Base-by-base conservation (phyloP, 495 filamentous ascomycete genomes). In the Melanomma pulvis-pyrius region DNA sequence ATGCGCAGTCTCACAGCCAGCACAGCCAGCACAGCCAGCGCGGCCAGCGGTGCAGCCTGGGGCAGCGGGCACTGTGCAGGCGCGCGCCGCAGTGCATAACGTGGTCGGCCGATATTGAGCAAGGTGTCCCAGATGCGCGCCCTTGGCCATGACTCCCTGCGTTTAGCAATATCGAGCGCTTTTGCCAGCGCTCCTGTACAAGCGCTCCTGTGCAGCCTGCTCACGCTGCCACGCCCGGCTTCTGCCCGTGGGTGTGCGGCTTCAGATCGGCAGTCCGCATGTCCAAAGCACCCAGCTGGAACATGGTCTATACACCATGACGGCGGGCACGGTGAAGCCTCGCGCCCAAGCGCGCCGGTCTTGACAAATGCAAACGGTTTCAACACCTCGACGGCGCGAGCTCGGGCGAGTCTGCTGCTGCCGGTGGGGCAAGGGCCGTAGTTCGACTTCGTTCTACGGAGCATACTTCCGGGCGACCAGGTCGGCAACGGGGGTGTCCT, bases 281-380 rank as follows among this genome's bases (percentile, higher is more conserved):
- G 30, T 24, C 39, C 52, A 55, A 30, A 55, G 26, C 52, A 19
- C 47, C 8, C 47, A 55, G 52, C 25, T 19, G 52, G 8, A 55
- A 24, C 52, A n/a, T 8, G 52, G 7, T 32, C 19, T 7, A 5
- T 34, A 6, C 28, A 32, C 52, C 30, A 36, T 15, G 6, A 5
- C 7, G n/a, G 52, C 26, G 7, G 25, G 39, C 39, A 44, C 39
- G 39, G 52, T 32, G 52, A 30, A 36, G 30, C 52, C n/a, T 30
- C 52, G n/a, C 26, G 30, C n/a, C 52, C 30, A 30, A 36, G 26
- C 26, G 11, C 26, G 26, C 15, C 52, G 17, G 30, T 12, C 49
- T 39, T 55, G 60, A 63, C 49, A 54, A 63, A 54, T 63, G 50
- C 49, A 22, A 13, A n/a, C 48, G 7, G 60, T 63, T 63, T 63